Base-by-base conservation (phyloP, 257 asterid species). In the Solanum piurae region DNA sequence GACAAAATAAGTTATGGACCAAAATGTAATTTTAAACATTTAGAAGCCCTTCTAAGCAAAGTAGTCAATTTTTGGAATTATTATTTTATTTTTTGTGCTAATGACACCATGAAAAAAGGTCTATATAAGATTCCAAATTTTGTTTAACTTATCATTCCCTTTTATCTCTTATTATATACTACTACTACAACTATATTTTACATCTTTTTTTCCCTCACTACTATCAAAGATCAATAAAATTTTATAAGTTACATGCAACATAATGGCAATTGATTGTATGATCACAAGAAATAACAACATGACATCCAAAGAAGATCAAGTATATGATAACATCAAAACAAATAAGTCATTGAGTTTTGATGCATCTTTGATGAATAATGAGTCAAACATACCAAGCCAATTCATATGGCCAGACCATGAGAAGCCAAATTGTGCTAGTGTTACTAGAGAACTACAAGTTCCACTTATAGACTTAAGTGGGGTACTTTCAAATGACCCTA, bases 321-420 rank as follows among this genome's bases (percentile, higher is more conserved):
- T 33, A 83, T 25, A 55, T 16, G 42, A 83, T 7, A 71, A 7
- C 12, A 71, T 7, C n/a, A 71, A 31, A 7, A 83, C 18, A 9
- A 37, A 75, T 21, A 23, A 75, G 33, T 44, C 46, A 44, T 64
- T 85, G 82, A 27, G 21, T 42, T 85, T 85, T 25, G 68, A 85
- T 42, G 38, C 83, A 38, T 44, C 87, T 4, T 34, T 86, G 40
- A 42, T 71, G 44, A 74, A 86, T 27, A 58, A 68, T 38, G 83
- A 86, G 29, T 31, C 83, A 7, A 71, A 86, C 20, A 86, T 86
- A 36, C 83, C 88, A n/a, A 58, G 42, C 7, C 83, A 86, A 58
- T 86, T 86, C 83, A 38, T 86, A 27, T 86, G 88, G 88, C 88
- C 88, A 10, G 88, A 86, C 21, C n/a, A 86, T 9, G 88, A 86